These are phyloP conservation scores for Colletotrichum spinosum DNA, from an alignment of 2,329 filamentous ascomycete species.

Conservation along the genomic window DNA sequence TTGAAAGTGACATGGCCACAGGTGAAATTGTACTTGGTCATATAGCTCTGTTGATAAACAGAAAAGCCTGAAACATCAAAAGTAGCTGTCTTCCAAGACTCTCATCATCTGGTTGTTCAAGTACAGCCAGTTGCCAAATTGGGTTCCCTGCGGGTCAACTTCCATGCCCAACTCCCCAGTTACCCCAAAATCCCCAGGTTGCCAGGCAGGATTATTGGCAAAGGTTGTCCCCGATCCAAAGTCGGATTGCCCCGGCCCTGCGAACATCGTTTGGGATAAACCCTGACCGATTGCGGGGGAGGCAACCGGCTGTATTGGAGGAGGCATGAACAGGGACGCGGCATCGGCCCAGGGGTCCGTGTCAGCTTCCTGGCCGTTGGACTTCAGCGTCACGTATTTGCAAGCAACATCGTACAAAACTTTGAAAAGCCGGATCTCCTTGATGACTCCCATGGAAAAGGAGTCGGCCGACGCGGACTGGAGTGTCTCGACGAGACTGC, in stretches of 20 bases:
- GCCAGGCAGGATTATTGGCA: not conserved
- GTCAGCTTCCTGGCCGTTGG: not conserved
- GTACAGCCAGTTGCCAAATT: conserved; percentile 39
- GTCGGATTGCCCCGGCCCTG: not conserved
- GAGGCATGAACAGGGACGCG: not conserved
- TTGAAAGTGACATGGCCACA: too few species aligned
- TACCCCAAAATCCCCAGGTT: not conserved
- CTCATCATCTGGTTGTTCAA: conserved; percentile 39
- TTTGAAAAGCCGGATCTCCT: conserved; percentile 40
- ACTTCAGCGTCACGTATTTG: conserved; percentile 40
- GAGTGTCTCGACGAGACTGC: conserved; percentile 34
- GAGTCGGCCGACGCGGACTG: conserved; percentile 22
- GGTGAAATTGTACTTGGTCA: too few species aligned
- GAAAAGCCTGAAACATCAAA: not conserved
- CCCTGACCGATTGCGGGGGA: not conserved
- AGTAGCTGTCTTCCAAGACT: conserved; percentile 35
- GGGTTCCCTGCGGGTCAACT: conserved; percentile 33
- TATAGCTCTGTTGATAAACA: too few species aligned
- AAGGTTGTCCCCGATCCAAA: not conserved
- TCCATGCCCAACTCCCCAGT: conserved; percentile 32
- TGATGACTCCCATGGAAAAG: conserved; percentile 21
- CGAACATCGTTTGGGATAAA: not conserved
- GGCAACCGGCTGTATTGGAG: not conserved
- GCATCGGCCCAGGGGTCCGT: not conserved
- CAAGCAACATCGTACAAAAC: conserved; percentile 40